Evolutionary conservation across 2,329 filamentous ascomycete genomes (phyloP).

Genomic region (Elsinoe perseae): DNA sequence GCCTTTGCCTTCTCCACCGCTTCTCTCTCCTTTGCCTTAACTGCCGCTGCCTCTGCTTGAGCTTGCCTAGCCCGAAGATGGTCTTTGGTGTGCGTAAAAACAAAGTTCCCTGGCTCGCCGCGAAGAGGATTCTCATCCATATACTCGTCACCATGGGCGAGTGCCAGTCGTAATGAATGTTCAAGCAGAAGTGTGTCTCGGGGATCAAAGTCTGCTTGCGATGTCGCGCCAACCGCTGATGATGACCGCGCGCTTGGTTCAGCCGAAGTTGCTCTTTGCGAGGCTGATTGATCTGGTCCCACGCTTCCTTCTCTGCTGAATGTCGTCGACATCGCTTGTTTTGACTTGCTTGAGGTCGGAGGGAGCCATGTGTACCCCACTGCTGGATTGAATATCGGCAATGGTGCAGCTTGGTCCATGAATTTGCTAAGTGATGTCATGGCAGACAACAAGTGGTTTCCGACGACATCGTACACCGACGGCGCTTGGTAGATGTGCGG

Average conservation of each 20-base stretch:
- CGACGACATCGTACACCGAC: conserved; percentile 51
- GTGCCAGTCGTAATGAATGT: conserved; percentile 26
- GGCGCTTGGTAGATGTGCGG: conserved; percentile 56
- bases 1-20: conserved; percentile 25
- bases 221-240: background rate
- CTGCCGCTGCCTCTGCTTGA: conserved; percentile 28
- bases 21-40: conserved; percentile 24
- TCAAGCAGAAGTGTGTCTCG: conserved; percentile 42
- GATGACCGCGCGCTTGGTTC: conserved; percentile 9
- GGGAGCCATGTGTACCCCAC: conserved; percentile 53
- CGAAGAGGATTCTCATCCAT: conserved; percentile 57
- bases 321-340: conserved; percentile 28
- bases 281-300: conserved; percentile 20
- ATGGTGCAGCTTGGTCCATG: conserved; percentile 44
- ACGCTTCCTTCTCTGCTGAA: conserved; percentile 40
- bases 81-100: conserved; percentile 42
- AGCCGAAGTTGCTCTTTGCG: conserved; percentile 2
- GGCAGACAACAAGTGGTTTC: conserved; percentile 40
- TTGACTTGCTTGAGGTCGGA: conserved; percentile 32
- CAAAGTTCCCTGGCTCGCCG: conserved; percentile 57
- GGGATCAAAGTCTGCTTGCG: conserved; percentile 13
- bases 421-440: conserved; percentile 50
- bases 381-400: conserved; percentile 52
- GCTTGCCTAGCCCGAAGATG: conserved; percentile 37
- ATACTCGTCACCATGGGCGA: conserved; percentile 52